Percentiles rank a stretch among this genome's conserved stretches.
Conservation (phyloP, 441 rosid genomes). For the Adansonia grandidieri region DNA sequence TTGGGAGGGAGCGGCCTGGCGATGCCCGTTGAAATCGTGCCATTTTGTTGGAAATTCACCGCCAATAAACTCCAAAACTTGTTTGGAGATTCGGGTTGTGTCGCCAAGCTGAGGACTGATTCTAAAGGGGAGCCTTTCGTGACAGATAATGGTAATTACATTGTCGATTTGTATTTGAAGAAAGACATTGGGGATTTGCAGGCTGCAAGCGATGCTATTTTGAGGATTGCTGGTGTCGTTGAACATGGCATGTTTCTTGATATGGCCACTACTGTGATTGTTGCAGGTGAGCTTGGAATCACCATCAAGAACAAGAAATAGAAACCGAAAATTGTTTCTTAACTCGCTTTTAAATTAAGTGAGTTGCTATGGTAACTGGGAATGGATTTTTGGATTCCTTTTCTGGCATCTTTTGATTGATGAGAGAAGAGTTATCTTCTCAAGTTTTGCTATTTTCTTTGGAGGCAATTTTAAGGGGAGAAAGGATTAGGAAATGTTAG, state of each 20-base stretch:
- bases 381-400: background rate
- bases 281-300: slow-evolving; percentile 83
- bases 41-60: slow-evolving; percentile 81
- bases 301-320: slow-evolving; percentile 54
- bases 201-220: slow-evolving; percentile 68
- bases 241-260: slow-evolving; percentile 95
- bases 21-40: slow-evolving; percentile 84
- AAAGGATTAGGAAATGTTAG: background rate
- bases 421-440: background rate
- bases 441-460: background rate
- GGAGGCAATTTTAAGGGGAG: background rate
- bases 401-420: slow-evolving; percentile 13
- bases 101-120: slow-evolving; percentile 55
- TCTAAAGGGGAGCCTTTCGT: slow-evolving; percentile 57
- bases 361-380: background rate
- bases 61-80: slow-evolving; percentile 53
- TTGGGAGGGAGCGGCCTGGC: slow-evolving; percentile 78
- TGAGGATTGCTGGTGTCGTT: slow-evolving; percentile 81
- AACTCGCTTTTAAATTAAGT: slow-evolving; percentile 4
- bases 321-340: background rate
- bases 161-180: slow-evolving; percentile 72
- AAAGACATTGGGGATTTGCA: slow-evolving; percentile 80
- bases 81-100: slow-evolving; percentile 65
- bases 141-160: slow-evolving; percentile 83
- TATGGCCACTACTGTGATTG: slow-evolving; percentile 88